A percentile compares a stretch with the other conserved stretches of the same genome.
phyloP scores from a whole-genome alignment of 805 yeast genomes.

The Pichia rugopelliculosa region DNA sequence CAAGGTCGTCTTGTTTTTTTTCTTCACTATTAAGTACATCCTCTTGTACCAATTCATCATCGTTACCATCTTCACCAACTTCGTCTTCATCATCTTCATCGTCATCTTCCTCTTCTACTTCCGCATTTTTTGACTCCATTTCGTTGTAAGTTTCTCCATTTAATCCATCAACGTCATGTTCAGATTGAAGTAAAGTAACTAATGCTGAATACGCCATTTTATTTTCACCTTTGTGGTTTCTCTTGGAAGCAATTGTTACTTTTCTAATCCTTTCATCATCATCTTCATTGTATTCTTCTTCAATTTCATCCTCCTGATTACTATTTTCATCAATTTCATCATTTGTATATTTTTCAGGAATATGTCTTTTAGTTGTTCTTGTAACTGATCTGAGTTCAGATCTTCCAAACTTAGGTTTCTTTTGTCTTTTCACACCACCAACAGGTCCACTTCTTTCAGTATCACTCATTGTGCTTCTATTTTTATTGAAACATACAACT shows the following conservation, averaged over 20 bases:
- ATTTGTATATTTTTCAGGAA: slow-evolving; percentile 12
- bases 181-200: slow-evolving; percentile 21
- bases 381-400: slow-evolving; percentile 52
- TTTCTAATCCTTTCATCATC: slow-evolving; percentile 22
- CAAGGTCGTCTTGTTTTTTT: slow-evolving; percentile 31
- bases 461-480: neutral
- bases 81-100: slow-evolving; percentile 20
- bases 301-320: slow-evolving; percentile 22
- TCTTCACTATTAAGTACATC: slow-evolving; percentile 30
- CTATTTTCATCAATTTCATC: slow-evolving; percentile 26
- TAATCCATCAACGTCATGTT: slow-evolving; percentile 11
- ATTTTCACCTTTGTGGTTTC: slow-evolving; percentile 16
- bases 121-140: slow-evolving; percentile 10
- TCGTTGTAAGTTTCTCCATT: slow-evolving; percentile 16
- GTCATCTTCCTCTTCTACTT: slow-evolving; percentile 24
- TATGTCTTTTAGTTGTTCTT: slow-evolving; percentile 37
- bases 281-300: slow-evolving; percentile 27
- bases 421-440: slow-evolving; percentile 6
- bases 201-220: slow-evolving; percentile 26
- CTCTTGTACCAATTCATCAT: too few relatives aligned
- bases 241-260: slow-evolving; percentile 15
- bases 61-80: slow-evolving; percentile 14
- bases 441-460: neutral
- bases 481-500: neutral
- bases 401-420: slow-evolving; percentile 44